Evolutionary conservation across 805 yeast species (phyloP), one percentile per base, ranked within the genome.

Genomic region (Zygotorulaspora chibaensis): DNA sequence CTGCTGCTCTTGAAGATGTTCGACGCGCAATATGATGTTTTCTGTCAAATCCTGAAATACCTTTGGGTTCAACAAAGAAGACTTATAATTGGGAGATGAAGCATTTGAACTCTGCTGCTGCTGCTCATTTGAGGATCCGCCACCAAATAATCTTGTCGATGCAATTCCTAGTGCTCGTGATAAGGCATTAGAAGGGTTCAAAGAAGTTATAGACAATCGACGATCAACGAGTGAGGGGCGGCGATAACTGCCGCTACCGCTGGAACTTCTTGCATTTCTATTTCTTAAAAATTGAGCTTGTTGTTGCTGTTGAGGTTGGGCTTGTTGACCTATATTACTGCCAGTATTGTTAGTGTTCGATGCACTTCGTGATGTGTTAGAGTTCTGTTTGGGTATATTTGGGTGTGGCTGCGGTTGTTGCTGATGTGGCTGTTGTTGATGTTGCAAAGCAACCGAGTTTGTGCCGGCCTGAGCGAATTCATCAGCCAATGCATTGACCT

Each of bases 401-500:
- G 38, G 36, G 17, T 45, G 48, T 12, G 36, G 45, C 27, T 38
- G 48, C 20, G 7, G 25, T 20, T 20, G 25, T 48, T n/a, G n/a
- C n/a, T n/a, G n/a, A n/a, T n/a, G n/a, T n/a, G n/a, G 56, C 20
- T 45, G 45, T 12, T 42, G 47, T 20, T 50, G 48, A 30, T 52
- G 54, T 20, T 47, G 45, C 34, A 43, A 26, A 18, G 40, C 16
- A 15, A 31, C 39, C 25, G 50, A 42, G 10, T 49, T 44, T 11
- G 53, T 40, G 5, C 56, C 57, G 11, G 56, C 41, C 37, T 56
- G 56, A 3, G 87, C 90, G 42, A 91, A 69, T 62, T 90, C 96
- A 65, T 91, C 98, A 2, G 99, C 99, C 46, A 93, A 73, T 2
- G 96, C 91, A 69, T 91, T 91, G 8, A 91, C 95, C 62, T 93